Evolutionary conservation across 164 flowering plant species (phyloP).

Genomic region (Vitis rotundifolia): DNA sequence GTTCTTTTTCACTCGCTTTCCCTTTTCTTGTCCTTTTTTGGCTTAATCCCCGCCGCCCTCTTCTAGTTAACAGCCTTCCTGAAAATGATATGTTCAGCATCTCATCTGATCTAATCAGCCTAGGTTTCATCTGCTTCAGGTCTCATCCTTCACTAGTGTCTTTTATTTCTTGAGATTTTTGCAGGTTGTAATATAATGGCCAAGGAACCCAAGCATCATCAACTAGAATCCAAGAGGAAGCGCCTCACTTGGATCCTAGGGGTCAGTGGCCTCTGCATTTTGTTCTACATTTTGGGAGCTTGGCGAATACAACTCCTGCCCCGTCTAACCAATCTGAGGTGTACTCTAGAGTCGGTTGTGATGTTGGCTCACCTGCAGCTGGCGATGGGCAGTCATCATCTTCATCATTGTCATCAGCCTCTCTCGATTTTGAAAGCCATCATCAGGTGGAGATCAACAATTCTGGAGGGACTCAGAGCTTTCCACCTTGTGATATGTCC

Average conservation of each 20-base stretch:
- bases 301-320: conserved; percentile 53
- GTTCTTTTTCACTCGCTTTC: no score
- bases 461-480: conserved; percentile 16
- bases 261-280: conserved; percentile 74
- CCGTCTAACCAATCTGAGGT: conserved; percentile 36
- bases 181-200: conserved; percentile 42
- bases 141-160: no score
- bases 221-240: conserved; percentile 57
- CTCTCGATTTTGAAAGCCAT: conserved; percentile 76
- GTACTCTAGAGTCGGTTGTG: conserved; percentile 35
- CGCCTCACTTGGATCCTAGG: conserved; percentile 70
- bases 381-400: conserved; percentile 10
- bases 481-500: conserved; percentile 68
- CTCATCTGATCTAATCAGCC: no score
- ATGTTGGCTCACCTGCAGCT: conserved; percentile 6
- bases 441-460: conserved; percentile 52
- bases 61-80: no score
- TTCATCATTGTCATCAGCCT: conserved; percentile 16
- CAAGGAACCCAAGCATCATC: conserved; percentile 80
- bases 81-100: no score
- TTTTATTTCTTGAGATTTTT: no score
- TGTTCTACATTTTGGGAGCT: conserved; percentile 81
- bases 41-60: no score
- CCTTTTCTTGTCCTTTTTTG: no score
- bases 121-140: no score